A percentile compares a stretch with the other conserved stretches of the same genome.
phyloP scores from a whole-genome alignment of 768 basidiomycete genomes.

The Hydnomerulius pinastri region DNA sequence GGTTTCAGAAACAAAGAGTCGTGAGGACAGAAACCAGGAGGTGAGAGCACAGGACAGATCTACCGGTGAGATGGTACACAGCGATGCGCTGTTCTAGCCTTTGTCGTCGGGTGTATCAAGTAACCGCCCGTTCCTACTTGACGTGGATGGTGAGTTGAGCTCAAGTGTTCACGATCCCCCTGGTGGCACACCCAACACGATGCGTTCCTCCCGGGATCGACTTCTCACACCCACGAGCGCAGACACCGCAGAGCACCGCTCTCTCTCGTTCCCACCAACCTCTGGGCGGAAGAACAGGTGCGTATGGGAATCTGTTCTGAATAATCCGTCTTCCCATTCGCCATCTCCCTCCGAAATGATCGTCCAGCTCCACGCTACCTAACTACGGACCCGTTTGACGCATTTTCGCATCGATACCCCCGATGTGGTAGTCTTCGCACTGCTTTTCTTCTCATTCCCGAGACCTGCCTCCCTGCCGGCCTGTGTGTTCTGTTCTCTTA shows the following conservation, averaged over 20 bases:
- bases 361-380: conserved; percentile 7
- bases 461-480: not conserved
- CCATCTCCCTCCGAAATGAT: not conserved
- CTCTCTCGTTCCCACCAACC: conserved; percentile 6
- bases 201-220: not conserved
- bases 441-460: conserved; percentile 2
- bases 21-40: not conserved
- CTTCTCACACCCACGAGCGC: conserved; percentile 8
- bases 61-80: not conserved
- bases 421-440: conserved; percentile 6
- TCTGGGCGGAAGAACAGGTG: conserved; percentile 1
- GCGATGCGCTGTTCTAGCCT: too few species aligned
- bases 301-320: conserved; percentile 12
- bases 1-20: not conserved
- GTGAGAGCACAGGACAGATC: not conserved
- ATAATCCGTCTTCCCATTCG: conserved; percentile 8
- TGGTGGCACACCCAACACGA: not conserved
- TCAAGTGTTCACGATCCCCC: not conserved
- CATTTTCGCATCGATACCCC: conserved; percentile 2
- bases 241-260: not conserved
- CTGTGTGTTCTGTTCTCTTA: not conserved
- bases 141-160: not conserved
- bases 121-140: too few species aligned
- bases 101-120: too few species aligned
- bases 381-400: not conserved